These are phyloP conservation scores for Lentinula novae-zelandiae DNA, from an alignment of 1,284 basidiomycete genomes.

Conservation along the genomic window DNA sequence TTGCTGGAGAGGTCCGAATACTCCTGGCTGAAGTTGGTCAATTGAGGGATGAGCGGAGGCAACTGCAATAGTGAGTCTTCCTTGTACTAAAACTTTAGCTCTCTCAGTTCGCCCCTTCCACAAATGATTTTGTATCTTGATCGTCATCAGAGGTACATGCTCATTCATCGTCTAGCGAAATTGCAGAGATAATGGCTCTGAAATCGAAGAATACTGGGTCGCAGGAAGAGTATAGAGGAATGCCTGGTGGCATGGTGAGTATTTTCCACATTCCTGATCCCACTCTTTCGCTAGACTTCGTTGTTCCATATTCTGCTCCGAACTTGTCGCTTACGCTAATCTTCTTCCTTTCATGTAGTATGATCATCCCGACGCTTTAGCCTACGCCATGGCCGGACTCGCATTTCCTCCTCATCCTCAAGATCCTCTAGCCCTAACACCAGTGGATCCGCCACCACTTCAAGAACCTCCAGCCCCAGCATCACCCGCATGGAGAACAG, in stretches of 20 bases:
- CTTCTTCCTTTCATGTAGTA: neutral
- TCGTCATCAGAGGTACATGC: neutral
- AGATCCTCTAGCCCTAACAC: constrained; percentile 13
- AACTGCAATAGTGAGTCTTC: neutral
- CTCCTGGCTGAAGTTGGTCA: neutral
- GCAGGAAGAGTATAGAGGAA: neutral
- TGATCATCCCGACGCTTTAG: constrained; percentile 25
- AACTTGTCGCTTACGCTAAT: constrained; percentile 7
- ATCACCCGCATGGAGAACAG: constrained; percentile 66
- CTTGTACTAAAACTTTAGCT: no score
- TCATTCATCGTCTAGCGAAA: constrained; percentile 1
- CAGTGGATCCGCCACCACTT: constrained; percentile 15
- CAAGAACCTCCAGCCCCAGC: constrained; percentile 43
- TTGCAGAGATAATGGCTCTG: constrained; percentile 12
- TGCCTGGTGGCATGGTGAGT: constrained; percentile 42
- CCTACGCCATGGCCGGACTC: constrained; percentile 16
- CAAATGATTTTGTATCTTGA: neutral
- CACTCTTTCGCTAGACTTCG: neutral
- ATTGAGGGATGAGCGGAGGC: neutral
- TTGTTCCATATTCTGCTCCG: constrained; percentile 13
- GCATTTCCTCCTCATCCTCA: neutral
- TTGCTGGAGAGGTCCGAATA: neutral
- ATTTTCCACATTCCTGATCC: neutral
- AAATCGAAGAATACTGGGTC: constrained; percentile 9
- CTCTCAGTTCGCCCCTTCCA: no score